These are phyloP conservation scores for Alisma plantagoaquatica DNA, from an alignment of 106 monocot species.

Conservation along the genomic window DNA sequence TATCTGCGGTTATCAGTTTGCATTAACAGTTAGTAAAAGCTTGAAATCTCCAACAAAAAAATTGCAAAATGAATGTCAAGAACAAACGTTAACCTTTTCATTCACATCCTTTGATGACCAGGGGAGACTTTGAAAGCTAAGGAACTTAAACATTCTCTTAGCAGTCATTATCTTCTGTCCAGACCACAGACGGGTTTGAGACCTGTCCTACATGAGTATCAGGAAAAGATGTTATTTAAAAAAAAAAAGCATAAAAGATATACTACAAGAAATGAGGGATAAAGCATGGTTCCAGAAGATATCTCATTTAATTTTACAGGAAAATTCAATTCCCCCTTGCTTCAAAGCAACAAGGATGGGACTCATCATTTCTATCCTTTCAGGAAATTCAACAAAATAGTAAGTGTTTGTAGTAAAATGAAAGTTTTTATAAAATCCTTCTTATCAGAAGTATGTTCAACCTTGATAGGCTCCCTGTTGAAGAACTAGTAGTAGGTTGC, in stretches of 20 bases:
- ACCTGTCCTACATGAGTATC: constrained; percentile 23
- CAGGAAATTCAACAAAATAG: too few species aligned
- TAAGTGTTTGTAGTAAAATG: too few species aligned
- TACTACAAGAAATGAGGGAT: background rate
- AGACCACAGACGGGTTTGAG: constrained; percentile 28
- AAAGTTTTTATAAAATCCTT: too few species aligned
- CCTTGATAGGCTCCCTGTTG: background rate
- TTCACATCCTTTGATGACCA: constrained; percentile 32
- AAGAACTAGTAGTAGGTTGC: constrained; percentile 13
- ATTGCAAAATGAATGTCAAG: background rate
- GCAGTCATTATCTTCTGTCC: constrained; percentile 42
- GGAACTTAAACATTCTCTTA: constrained; percentile 48
- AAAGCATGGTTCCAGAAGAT: background rate
- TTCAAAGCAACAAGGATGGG: background rate
- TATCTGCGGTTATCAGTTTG: constrained; percentile 23
- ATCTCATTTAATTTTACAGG: constrained; percentile 6
- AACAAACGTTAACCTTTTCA: constrained; percentile 44
- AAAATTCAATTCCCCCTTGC: constrained; percentile 35
- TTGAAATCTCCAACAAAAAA: background rate
- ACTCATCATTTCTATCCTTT: too few species aligned
- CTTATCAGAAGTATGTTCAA: too few species aligned
- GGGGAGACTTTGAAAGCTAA: constrained; percentile 38
- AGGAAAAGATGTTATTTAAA: background rate
- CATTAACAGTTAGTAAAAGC: background rate
- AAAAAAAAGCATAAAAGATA: background rate